phyloP scores from a whole-genome alignment of 768 basidiomycete species.

The Epithele typhae region DNA sequence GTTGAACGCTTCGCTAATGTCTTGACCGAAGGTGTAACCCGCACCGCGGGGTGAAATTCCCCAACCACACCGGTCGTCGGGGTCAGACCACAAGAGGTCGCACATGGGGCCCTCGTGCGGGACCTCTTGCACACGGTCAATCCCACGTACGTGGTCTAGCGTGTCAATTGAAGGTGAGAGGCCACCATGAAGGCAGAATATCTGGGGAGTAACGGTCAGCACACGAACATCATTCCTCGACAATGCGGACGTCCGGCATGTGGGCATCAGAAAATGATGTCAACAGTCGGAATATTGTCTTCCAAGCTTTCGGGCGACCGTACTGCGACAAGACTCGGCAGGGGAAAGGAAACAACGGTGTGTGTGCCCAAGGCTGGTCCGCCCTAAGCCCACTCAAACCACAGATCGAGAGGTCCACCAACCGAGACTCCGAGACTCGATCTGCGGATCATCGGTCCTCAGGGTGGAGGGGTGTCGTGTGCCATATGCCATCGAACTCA shows the following conservation, averaged over 20 bases:
- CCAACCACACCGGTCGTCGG: slow-evolving; percentile 99
- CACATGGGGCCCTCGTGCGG: slow-evolving; percentile 99
- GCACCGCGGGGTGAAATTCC: slow-evolving; percentile 98
- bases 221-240: too few relatives aligned
- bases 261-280: too few relatives aligned
- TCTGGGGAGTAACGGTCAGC: slow-evolving; percentile 42
- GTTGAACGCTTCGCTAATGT: slow-evolving; percentile 98
- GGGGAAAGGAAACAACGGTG: too few relatives aligned
- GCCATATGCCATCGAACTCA: slow-evolving; percentile 1
- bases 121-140: slow-evolving; percentile 98
- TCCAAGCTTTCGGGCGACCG: too few relatives aligned
- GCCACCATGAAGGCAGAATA: slow-evolving; percentile 98
- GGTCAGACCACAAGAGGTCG: slow-evolving; percentile 98
- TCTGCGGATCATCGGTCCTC: too few relatives aligned
- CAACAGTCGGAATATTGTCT: too few relatives aligned
- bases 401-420: too few relatives aligned
- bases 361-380: too few relatives aligned
- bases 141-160: slow-evolving; percentile 97
- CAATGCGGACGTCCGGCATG: too few relatives aligned
- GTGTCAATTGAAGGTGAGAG: slow-evolving; percentile 99
- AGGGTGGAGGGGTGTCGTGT: not conserved
- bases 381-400: too few relatives aligned
- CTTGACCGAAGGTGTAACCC: slow-evolving; percentile 98
- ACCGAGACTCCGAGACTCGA: too few relatives aligned
- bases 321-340: too few relatives aligned